Evolutionary conservation across 1,139 yeast species (phyloP).

Genomic region (Saccharomyces hybrid): DNA sequence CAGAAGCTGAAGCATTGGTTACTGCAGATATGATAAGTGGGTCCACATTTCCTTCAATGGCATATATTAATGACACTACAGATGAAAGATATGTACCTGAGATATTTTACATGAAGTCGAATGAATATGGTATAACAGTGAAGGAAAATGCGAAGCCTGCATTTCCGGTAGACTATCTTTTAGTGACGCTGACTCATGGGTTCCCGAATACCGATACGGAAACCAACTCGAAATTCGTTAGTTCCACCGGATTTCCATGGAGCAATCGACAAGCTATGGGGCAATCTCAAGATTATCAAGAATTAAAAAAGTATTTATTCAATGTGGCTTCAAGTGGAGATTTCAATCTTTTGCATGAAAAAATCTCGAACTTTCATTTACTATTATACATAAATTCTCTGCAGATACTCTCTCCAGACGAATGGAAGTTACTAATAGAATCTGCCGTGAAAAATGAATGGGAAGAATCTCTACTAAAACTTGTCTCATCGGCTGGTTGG

Average conservation of each 20-base stretch:
- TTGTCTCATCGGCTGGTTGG: constrained; percentile 31
- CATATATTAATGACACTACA: constrained; percentile 68
- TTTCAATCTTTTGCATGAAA: constrained; percentile 35
- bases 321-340: constrained; percentile 31
- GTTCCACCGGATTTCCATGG: constrained; percentile 49
- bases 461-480: constrained; percentile 49
- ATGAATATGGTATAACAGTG: constrained; percentile 84
- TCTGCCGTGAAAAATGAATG: constrained; percentile 38
- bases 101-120: constrained; percentile 72
- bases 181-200: constrained; percentile 88
- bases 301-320: constrained; percentile 43
- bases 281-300: constrained; percentile 57
- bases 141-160: constrained; percentile 91
- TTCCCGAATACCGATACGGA: constrained; percentile 66
- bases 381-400: constrained; percentile 48
- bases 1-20: constrained; percentile 80
- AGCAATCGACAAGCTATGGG: constrained; percentile 77
- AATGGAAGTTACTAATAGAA: constrained; percentile 41
- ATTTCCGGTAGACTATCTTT: constrained; percentile 86
- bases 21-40: constrained; percentile 81
- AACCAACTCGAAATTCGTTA: constrained; percentile 33
- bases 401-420: constrained; percentile 48
- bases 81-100: constrained; percentile 86
- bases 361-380: constrained; percentile 65
- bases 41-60: constrained; percentile 84